Base-by-base conservation (phyloP, 2,329 filamentous ascomycete species). In the Ophiognomonia clavigignenti-juglandacearum region DNA sequence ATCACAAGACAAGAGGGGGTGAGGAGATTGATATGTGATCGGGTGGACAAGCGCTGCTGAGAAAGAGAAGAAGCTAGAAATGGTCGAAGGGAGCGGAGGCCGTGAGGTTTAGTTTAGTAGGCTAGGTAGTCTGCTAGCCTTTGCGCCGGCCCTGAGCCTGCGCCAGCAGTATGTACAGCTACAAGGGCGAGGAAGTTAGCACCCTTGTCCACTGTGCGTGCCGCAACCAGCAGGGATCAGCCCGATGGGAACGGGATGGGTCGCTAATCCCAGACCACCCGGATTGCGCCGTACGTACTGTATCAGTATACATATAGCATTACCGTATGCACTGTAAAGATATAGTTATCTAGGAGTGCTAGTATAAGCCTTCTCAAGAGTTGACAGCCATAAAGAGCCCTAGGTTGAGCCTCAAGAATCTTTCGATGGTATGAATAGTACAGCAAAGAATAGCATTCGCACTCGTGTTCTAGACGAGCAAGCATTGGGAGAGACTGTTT, bases 1-100 rank as follows among this genome's bases (percentile, higher is more conserved):
- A 45, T 39, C 38, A 44, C 47, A 42, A 45, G 38, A 39, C 43
- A 35, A 32, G 35, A 45, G 43, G 43, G 43, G 38, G 36, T n/a
- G n/a, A 39, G 43, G 39, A 27, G 43, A 35, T 43, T 43, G 27
- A 43, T 34, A 47, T 31, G 24, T 31, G 43, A 39, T 26, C 34
- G 23, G 39, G 43, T 31, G 26, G 20, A 34, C 23, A 22, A 32
- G 19, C 22, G 43, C 36, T 20, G 43, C 11, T 27, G 36, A 45
- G 43, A 5, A 24, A 26, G 20, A 26, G 20, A 14, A 39, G 20
- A 39, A 22, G 27, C 31, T 34, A 32, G 43, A 24, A 32, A 29
- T n/a, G 22, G 37, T 35, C 22, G 27, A 45, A 39, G 35, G 43
- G 34, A 45, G 42, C 34, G 35, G 27, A 23, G 37, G 42, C 24